phyloP scores from a whole-genome alignment of 2,329 filamentous ascomycete genomes.

The Sporothrix globosa region DNA sequence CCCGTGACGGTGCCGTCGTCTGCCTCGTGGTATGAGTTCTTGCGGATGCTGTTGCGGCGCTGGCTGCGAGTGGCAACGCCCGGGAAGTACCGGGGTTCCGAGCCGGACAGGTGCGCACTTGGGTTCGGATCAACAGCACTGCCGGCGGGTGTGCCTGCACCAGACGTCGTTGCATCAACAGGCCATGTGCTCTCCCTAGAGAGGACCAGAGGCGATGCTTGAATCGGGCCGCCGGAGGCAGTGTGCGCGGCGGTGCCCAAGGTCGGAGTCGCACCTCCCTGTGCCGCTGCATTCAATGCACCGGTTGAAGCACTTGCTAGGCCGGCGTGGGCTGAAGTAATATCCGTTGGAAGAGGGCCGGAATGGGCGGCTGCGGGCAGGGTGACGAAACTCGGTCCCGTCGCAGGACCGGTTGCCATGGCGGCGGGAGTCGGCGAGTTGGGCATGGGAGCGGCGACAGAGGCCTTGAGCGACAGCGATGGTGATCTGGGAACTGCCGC shows the following conservation, averaged over 20 bases:
- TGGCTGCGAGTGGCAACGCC: constrained; percentile 64
- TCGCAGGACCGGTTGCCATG: constrained; percentile 10
- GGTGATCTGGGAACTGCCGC: constrained; percentile 36
- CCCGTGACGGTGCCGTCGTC: constrained; percentile 38
- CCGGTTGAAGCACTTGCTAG: constrained; percentile 10
- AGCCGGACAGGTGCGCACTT: constrained; percentile 54
- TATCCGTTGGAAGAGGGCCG: not conserved
- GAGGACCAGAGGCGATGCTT: constrained; percentile 31
- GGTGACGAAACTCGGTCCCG: constrained; percentile 26
- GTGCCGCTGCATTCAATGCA: constrained; percentile 31
- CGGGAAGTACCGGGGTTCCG: constrained; percentile 72
- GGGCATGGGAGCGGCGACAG: not conserved
- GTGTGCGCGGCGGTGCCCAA: constrained; percentile 19
- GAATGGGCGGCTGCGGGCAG: constrained; percentile 26
- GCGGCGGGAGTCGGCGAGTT: constrained; percentile 15
- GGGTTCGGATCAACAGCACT: constrained; percentile 39
- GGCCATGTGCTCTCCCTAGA: constrained; percentile 42
- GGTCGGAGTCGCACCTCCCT: constrained; percentile 33
- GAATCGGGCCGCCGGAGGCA: constrained; percentile 19
- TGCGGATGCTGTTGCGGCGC: constrained; percentile 50
- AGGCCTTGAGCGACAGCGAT: constrained; percentile 37
- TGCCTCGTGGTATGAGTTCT: constrained; percentile 47
- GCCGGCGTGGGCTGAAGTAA: not conserved
- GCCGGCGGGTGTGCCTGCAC: constrained; percentile 26
- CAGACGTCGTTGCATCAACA: constrained; percentile 39